Evolutionary conservation across 148 eudicot genomes (phyloP), one percentile per base, ranked within the genome.

Genomic region (Polygonum maritimum): DNA sequence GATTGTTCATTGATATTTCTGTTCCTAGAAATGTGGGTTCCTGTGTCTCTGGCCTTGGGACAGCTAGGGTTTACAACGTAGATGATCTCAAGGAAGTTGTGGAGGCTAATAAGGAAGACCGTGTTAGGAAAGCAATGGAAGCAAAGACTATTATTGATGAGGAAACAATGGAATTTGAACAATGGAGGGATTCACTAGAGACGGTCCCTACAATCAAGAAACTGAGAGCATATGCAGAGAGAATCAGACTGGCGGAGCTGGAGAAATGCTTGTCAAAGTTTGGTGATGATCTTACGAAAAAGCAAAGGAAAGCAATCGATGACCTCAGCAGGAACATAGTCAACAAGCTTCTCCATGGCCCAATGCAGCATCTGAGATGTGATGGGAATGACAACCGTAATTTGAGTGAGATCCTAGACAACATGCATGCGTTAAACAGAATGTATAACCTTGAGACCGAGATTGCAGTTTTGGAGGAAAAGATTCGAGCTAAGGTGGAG

Each of bases 21-120:
- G 98, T 93, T n/a, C 98, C 98, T 36, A 89, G 98, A 54, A 93
- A 93, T 70, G 98, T 93, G 54, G 92, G 92, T 35, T 85, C 98
- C 0, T 93, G 98, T 69, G 85, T 93, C 7, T 72, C 85, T 19
- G 88, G 86, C 31, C 85, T 93, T 9, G 91, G 86, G 55, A 62
- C 80, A 52, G 76, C 94, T 39, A 69, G 82, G 18, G 96, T 88
- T 4, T 93, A 88, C 83, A 93, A 93, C 49, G 98, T 93, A 47
- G 98, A 93, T 80, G 98, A 91, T 76, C 91, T 93, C n/a, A 93
- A 88, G 80, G 98, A 93, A 83, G 98, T 93, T 69, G 98, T 93
- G 78, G 94, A 93, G 10, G 96, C 98, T 60, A 93, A 93, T 52
- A 93, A 89, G 78, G 98, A 93, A 80, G 98, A 91, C 65, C 87